A percentile compares a stretch with the other conserved stretches of the same genome.
phyloP scores from a whole-genome alignment of 1,139 yeast species.

The Lodderomyces jiufengensis region DNA sequence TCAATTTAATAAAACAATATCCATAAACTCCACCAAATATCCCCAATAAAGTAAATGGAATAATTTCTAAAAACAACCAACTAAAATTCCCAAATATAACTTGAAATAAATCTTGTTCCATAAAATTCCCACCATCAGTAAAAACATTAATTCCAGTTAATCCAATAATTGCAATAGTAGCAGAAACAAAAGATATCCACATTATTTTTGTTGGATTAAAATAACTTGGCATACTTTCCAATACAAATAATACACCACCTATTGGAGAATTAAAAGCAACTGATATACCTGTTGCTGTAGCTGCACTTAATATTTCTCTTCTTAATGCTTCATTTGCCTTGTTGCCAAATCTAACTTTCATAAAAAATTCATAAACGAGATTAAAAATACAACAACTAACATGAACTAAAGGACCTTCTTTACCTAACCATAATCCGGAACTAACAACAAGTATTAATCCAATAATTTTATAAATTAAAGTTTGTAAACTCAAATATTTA shows the following conservation, averaged over 20 bases:
- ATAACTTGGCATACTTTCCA: slow-evolving; percentile 68
- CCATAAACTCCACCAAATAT: slow-evolving; percentile 69
- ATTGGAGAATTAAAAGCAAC: slow-evolving; percentile 94
- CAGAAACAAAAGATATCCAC: slow-evolving; percentile 82
- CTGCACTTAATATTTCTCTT: slow-evolving; percentile 72
- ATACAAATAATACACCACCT: slow-evolving; percentile 86
- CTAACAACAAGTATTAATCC: slow-evolving; percentile 68
- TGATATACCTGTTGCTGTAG: slow-evolving; percentile 90
- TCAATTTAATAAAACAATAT: slow-evolving; percentile 46
- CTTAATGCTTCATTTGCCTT: slow-evolving; percentile 48
- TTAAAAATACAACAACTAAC: slow-evolving; percentile 64
- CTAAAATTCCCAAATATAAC: slow-evolving; percentile 66
- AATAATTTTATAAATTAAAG: slow-evolving; percentile 47
- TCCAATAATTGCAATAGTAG: slow-evolving; percentile 69
- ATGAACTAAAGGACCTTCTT: slow-evolving; percentile 92
- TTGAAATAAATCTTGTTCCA: slow-evolving; percentile 56
- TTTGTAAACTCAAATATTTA: slow-evolving; percentile 44
- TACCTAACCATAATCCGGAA: slow-evolving; percentile 86
- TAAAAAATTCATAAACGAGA: slow-evolving; percentile 28
- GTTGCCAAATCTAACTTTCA: slow-evolving; percentile 25
- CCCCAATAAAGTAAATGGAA: slow-evolving; percentile 69
- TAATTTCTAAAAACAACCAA: slow-evolving; percentile 67
- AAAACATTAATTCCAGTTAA: slow-evolving; percentile 56
- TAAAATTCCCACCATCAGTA: slow-evolving; percentile 49
- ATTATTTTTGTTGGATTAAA: slow-evolving; percentile 60